Percentiles rank a stretch among this genome's conserved stretches.
Evolutionary conservation across 352 stramenopile species (phyloP).

Genomic region (Phytophthora palmivora): DNA sequence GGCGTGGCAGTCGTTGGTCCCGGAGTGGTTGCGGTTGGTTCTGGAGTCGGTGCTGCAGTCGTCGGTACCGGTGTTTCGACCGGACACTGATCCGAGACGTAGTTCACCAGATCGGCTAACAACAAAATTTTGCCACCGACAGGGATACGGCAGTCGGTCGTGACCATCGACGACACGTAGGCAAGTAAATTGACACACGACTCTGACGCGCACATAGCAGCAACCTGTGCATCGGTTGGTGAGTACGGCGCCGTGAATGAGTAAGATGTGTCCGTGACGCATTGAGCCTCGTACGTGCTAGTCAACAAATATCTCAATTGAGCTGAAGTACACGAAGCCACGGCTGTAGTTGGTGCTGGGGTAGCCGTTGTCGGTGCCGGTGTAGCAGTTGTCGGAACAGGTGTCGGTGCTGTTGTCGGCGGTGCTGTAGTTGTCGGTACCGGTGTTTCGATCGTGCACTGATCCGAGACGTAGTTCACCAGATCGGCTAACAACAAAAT

Average conservation of each 20-base stretch:
- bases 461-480: slow-evolving; percentile 31
- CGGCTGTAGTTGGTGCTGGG: slow-evolving; percentile 5
- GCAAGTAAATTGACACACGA: slow-evolving; percentile 30
- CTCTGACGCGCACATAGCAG: slow-evolving; percentile 31
- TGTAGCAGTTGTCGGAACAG: slow-evolving; percentile 17
- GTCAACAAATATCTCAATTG: slow-evolving; percentile 27
- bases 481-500: slow-evolving; percentile 39
- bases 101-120: slow-evolving; percentile 33
- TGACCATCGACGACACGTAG: slow-evolving; percentile 23
- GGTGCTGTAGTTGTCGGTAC: slow-evolving; percentile 13
- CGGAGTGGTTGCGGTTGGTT: slow-evolving; percentile 11
- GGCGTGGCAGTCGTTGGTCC: too few species aligned
- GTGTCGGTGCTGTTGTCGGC: slow-evolving; percentile 13
- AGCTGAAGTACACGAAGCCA: slow-evolving; percentile 27
- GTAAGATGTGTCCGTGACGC: slow-evolving; percentile 12
- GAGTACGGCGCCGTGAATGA: slow-evolving; percentile 22
- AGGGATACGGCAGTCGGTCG: slow-evolving; percentile 28
- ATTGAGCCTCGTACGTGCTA: slow-evolving; percentile 14
- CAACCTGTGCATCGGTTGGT: slow-evolving; percentile 18
- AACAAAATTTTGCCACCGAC: slow-evolving; percentile 35
- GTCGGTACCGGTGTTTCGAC: background rate
- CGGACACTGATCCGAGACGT: slow-evolving; percentile 14
- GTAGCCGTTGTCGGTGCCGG: too few species aligned
- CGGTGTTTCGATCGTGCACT: slow-evolving; percentile 18
- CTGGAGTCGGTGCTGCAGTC: slow-evolving; percentile 13